Percentiles rank a stretch among this genome's conserved stretches.
phyloP scores from a whole-genome alignment of 2,329 filamentous ascomycete genomes.

The Ceratocystis huliohia region DNA sequence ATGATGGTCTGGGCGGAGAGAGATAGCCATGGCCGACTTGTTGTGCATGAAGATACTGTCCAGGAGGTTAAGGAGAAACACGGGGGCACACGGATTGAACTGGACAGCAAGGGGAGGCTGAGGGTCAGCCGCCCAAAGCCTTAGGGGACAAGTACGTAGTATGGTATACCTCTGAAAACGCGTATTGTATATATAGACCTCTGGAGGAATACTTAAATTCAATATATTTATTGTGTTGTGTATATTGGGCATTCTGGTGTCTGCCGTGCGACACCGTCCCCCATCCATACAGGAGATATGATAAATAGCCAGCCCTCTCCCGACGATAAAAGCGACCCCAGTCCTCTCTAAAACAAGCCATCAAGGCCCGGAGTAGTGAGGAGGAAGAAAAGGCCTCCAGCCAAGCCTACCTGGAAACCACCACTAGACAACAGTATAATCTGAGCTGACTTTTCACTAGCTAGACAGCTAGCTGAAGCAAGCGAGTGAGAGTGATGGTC shows the following conservation, averaged over 20 bases:
- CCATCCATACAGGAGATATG: no score
- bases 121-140: constrained; percentile 63
- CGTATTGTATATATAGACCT: no score
- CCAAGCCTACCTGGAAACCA: not conserved
- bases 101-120: constrained; percentile 94
- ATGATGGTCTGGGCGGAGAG: constrained; percentile 5
- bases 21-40: constrained; percentile 42
- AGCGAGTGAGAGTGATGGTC: not conserved
- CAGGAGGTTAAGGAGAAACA: constrained; percentile 42
- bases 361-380: constrained; percentile 22
- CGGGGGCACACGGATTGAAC: constrained; percentile 58
- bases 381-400: constrained; percentile 19
- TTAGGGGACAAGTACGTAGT: not conserved
- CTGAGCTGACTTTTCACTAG: not conserved
- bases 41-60: constrained; percentile 49
- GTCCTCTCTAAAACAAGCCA: constrained; percentile 20
- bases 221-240: no score
- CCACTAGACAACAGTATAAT: not conserved
- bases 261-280: no score
- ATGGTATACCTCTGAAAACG: not conserved
- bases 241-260: no score
- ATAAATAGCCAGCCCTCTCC: not conserved
- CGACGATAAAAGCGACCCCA: not conserved
- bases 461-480: not conserved
- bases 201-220: no score